These are phyloP conservation scores for Colletotrichum limetticola DNA, from an alignment of 2,329 filamentous ascomycete species.

Conservation along the genomic window DNA sequence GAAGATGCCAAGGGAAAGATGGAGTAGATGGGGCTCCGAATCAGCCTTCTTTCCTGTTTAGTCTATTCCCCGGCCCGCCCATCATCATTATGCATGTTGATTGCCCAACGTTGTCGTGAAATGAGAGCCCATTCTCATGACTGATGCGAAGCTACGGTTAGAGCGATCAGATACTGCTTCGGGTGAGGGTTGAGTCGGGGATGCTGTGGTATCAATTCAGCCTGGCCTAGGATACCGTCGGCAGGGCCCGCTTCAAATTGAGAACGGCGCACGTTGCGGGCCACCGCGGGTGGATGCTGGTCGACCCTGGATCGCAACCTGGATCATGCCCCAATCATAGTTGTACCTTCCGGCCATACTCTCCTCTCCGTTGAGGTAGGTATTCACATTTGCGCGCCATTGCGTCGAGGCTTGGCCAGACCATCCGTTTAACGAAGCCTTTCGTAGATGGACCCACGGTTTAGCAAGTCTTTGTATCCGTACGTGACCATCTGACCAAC, in stretches of 20 bases:
- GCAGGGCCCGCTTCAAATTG: constrained; percentile 33
- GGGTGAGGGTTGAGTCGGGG: constrained; percentile 13
- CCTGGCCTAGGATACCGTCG: constrained; percentile 22
- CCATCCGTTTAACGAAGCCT: constrained; percentile 1
- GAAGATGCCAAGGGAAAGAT: neutral
- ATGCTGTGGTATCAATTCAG: constrained; percentile 3
- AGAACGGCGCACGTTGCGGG: constrained; percentile 33
- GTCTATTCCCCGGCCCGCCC: neutral
- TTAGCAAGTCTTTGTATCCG: constrained; percentile 37
- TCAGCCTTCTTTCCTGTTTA: neutral
- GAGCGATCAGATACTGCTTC: constrained; percentile 30
- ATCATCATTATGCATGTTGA: constrained; percentile 14
- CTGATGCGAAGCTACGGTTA: constrained; percentile 24
- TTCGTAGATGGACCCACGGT: neutral
- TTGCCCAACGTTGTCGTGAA: neutral
- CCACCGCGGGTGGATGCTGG: constrained; percentile 32
- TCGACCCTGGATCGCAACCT: constrained; percentile 18
- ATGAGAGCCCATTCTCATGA: constrained; percentile 4
- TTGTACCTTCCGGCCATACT: neutral
- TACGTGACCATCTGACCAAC: constrained; percentile 50
- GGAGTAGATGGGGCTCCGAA: neutral
- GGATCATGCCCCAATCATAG: constrained; percentile 25
- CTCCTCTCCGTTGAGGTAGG: neutral
- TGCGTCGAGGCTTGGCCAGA: constrained; percentile 2
- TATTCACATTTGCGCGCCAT: neutral